Evolutionary conservation across 768 basidiomycete genomes (phyloP), one percentile per base, ranked within the genome.

Genomic region (Pleurotus salmoneostramineus): DNA sequence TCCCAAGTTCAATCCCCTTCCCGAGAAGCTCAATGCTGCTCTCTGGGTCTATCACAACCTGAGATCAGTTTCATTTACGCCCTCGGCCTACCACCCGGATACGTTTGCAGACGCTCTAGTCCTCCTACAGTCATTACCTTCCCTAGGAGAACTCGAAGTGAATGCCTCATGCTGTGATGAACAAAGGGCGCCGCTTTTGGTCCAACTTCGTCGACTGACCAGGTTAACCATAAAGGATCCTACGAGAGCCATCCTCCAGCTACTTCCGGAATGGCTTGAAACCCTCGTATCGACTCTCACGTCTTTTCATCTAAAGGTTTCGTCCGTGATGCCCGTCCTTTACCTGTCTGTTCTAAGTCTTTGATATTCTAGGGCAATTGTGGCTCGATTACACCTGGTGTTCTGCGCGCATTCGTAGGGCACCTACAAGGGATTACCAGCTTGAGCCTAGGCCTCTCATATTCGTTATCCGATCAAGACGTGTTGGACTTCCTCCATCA

Each of bases 321-420:
- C 21, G 75, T 64, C 3, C 15, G 37, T 44, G 10, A 45, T 6
- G 42, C 3, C 31, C 10, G 17, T 15, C 32, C 27, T 47, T 10
- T 12, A 35, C 43, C 27, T 14, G n/a, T n/a, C n/a, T n/a, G n/a
- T 11, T 21, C 12, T 57, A 46, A 36, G 10, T 55, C 3, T 27
- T 4, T 43, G 5, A 59, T 21, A 47, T 27, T 27, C 21, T 27
- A 86, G 84, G 74, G 73, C 34, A 81, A 85, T 56, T 87, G 85
- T 63, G 84, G 84, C 5, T 87, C 84, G 4, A 71, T 87, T 12
- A 86, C 85, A 0, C 85, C 84, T 7, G 83, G 84, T 0, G 80
- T 85, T 2, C 68, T 87, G 3, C 75, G 69, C 15, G 72, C 75
- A 0, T 68, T 84, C 51, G 8, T 74, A 4, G 78, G 80, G 0